A percentile compares a stretch with the other conserved stretches of the same genome.
Evolutionary conservation across 2,329 filamentous ascomycete genomes (phyloP).

Genomic region (Sporothrix globosa): DNA sequence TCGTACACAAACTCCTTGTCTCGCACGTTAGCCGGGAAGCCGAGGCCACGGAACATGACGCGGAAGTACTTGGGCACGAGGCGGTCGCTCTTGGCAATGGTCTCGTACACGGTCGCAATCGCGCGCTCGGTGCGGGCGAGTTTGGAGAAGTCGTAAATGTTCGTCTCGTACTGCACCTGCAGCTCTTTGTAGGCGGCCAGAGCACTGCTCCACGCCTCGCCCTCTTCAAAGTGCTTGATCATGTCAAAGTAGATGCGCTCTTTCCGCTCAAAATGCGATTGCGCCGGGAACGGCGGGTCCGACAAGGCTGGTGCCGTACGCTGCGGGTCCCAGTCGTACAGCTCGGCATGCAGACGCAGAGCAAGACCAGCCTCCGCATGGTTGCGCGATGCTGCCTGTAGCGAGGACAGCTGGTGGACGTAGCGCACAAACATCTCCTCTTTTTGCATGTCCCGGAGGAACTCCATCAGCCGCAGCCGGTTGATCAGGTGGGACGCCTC

Average conservation of each 20-base stretch:
- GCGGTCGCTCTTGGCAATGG: constrained; percentile 78
- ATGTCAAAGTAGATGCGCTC: constrained; percentile 92
- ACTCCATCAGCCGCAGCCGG: constrained; percentile 89
- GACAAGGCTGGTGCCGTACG: constrained; percentile 65
- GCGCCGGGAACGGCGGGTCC: constrained; percentile 78
- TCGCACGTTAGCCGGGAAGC: constrained; percentile 77
- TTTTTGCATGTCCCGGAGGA: constrained; percentile 93
- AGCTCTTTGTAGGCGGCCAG: constrained; percentile 88
- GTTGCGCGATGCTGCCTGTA: constrained; percentile 76
- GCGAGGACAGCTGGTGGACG: constrained; percentile 82
- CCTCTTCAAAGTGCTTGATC: constrained; percentile 92
- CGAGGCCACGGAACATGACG: constrained; percentile 84
- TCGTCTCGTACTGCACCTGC: constrained; percentile 86
- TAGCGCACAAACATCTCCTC: constrained; percentile 97
- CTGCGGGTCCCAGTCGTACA: constrained; percentile 87
- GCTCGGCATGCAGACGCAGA: constrained; percentile 84
- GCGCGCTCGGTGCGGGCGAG: constrained; percentile 85
- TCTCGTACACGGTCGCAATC: constrained; percentile 91
- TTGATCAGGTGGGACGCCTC: constrained; percentile 86
- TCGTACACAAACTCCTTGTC: constrained; percentile 95
- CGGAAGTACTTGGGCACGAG: constrained; percentile 85
- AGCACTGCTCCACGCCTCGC: constrained; percentile 90
- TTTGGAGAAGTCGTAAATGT: constrained; percentile 88
- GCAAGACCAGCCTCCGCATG: constrained; percentile 87
- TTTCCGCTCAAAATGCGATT: constrained; percentile 89